Evolutionary conservation across 495 filamentous ascomycete genomes (phyloP).

Genomic region (Barbatosphaeria neglecta): DNA sequence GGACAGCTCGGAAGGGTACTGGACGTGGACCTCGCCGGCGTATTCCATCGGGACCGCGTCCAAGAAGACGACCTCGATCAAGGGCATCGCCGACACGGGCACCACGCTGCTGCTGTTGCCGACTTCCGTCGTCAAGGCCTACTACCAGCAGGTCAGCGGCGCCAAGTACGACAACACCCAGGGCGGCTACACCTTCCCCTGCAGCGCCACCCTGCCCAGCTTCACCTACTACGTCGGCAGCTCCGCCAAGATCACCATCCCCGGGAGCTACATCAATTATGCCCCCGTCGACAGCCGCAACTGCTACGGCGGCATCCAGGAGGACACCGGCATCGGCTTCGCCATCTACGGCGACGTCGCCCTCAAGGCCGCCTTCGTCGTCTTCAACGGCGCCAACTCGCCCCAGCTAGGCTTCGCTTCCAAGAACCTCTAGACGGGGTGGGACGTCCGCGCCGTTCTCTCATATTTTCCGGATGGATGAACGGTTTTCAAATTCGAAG

Average conservation of each 20-base stretch:
- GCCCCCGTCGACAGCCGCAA: constrained; percentile 20
- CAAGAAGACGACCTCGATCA: constrained; percentile 18
- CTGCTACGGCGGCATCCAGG: constrained; percentile 58
- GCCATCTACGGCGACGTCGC: constrained; percentile 69
- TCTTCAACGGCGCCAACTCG: constrained; percentile 40
- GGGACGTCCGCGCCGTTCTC: no score
- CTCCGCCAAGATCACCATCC: constrained; percentile 37
- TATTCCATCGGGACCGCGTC: constrained; percentile 47
- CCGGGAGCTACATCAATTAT: constrained; percentile 46
- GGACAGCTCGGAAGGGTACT: constrained; percentile 52
- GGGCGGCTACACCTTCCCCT: constrained; percentile 62
- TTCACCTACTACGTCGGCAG: constrained; percentile 48
- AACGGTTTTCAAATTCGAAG: no score
- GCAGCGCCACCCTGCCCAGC: constrained; percentile 46
- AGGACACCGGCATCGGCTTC: constrained; percentile 49
- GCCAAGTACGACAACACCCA: constrained; percentile 31
- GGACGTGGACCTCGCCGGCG: constrained; percentile 53
- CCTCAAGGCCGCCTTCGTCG: constrained; percentile 67
- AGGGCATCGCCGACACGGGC: constrained; percentile 56
- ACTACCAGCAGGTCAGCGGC: constrained; percentile 48
- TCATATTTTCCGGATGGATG: no score
- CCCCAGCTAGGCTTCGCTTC: constrained; percentile 50
- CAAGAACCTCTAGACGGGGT: constrained; percentile 26
- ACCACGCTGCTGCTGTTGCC: constrained; percentile 61
- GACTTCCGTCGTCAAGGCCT: constrained; percentile 41